Base-by-base conservation (phyloP, 1,284 basidiomycete species). In the Ceratobasidium sp. region DNA sequence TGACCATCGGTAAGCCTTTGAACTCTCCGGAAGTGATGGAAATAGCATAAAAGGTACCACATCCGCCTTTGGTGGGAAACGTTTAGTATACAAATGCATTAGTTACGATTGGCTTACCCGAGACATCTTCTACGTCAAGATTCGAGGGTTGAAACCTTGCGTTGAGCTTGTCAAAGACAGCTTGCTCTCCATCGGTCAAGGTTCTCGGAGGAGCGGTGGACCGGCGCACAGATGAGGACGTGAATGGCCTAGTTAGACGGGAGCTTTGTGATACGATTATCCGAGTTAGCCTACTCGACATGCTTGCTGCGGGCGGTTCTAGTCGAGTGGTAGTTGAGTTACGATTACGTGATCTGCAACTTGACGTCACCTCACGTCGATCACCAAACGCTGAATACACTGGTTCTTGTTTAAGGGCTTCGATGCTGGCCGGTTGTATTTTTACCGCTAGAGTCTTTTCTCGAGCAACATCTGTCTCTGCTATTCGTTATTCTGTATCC, bases 1-100 rank as follows among this genome's bases (percentile, higher is more conserved):
- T 98, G 79, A 99, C 90, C 45, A 91, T 94, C 0, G 94, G 85
- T 45, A 99, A 84, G 17, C 93, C 97, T 79, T 93, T 91, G 88
- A 99, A 99, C 1, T 88, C 88, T 23, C 90, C 85, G 76, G 94
- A 96, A 3, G 93, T 90, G 78, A 99, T 93, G 49, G 90, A 88
- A 79, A 99, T 98, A 51, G 96, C 94, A 82, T 98, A 99, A 85
- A 99, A 99, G 2, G 92, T 90, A 13, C 97, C 98, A 82, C 97
- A 99, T 37, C 97, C 97, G 75, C 97, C 96, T 97, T 79, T 1
- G n/a, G 4, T 47, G 65, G 35, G 28, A 77, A 35, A 66, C 64
- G 15, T 39, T 26, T 28, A 47, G 28, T 28, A 45, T 47, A 5
- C 37, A 37, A 6, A 63, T 23, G 31, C 13, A n/a, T 37, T 39